Evolutionary conservation across 2,329 filamentous ascomycete species (phyloP).

Genomic region (Aureobasidium namibiae): DNA sequence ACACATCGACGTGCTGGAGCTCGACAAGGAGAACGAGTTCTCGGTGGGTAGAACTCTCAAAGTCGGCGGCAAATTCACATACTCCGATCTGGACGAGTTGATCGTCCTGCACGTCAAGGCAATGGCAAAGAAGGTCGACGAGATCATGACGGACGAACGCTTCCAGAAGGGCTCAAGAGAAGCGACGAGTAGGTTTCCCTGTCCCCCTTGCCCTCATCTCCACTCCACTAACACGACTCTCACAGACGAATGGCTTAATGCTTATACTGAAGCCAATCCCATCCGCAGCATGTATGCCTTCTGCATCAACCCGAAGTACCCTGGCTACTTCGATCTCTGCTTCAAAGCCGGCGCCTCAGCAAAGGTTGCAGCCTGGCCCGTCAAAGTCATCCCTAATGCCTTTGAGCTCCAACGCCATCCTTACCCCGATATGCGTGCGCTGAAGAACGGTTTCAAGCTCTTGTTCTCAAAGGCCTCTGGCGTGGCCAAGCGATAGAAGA

Average conservation of each 20-base stretch:
- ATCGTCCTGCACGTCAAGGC: conserved; percentile 96
- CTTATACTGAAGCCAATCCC: conserved; percentile 93
- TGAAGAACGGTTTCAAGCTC: conserved; percentile 96
- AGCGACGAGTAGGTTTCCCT: conserved; percentile 64
- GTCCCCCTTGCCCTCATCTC: neutral
- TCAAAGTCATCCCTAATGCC: conserved; percentile 86
- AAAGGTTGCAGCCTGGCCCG: conserved; percentile 67
- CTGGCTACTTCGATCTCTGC: conserved; percentile 90
- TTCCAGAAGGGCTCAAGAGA: conserved; percentile 74
- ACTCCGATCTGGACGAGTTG: conserved; percentile 92
- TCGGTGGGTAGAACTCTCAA: conserved; percentile 79
- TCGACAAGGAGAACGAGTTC: conserved; percentile 96
- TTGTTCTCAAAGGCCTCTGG: conserved; percentile 50
- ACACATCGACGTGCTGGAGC: conserved; percentile 92
- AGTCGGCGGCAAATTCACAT: conserved; percentile 81
- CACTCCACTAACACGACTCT: conserved; percentile 3
- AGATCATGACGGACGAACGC: conserved; percentile 91
- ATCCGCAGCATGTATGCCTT: conserved; percentile 90
- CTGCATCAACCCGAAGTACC: conserved; percentile 84
- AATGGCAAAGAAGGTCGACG: conserved; percentile 95
- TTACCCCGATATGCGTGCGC: conserved; percentile 88
- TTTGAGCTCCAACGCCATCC: conserved; percentile 83
- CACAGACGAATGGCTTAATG: conserved; percentile 87
- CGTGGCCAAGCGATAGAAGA: neutral
- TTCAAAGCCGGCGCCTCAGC: conserved; percentile 84